A percentile compares a stretch with the other conserved stretches of the same genome.
Conservation (phyloP, 176 grass and related monocot genomes). For the Ananas comosus region DNA sequence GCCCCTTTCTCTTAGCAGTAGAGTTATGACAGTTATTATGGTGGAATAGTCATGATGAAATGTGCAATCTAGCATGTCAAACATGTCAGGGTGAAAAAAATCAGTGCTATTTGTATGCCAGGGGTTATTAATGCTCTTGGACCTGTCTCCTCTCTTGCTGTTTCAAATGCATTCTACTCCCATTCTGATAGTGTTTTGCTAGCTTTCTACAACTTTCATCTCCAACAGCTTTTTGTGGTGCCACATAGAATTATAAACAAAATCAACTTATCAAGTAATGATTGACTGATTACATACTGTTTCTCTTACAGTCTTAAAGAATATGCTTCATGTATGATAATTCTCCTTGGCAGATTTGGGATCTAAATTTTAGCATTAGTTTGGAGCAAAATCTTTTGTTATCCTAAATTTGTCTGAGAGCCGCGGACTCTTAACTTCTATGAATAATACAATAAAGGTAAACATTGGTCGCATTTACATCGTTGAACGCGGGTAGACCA, state of each 20-base stretch:
- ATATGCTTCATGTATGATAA: too few species aligned
- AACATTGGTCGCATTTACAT: background rate
- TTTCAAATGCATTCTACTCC: background rate
- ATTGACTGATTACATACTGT: background rate
- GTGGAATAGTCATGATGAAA: too few species aligned
- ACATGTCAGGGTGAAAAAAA: too few species aligned
- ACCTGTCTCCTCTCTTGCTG: background rate
- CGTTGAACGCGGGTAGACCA: background rate
- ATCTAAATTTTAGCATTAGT: background rate
- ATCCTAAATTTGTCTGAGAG: background rate
- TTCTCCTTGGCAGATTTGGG: background rate
- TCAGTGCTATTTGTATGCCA: too few species aligned
- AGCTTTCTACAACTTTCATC: background rate
- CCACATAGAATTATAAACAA: background rate
- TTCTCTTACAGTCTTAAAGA: too few species aligned
- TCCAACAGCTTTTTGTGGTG: background rate
- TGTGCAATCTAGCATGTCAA: too few species aligned
- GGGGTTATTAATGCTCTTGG: background rate
- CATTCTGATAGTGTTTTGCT: background rate
- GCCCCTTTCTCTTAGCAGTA: background rate
- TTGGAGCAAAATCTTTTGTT: background rate
- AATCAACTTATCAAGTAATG: background rate
- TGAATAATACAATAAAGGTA: background rate
- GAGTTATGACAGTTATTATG: background rate
- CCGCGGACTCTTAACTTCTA: background rate